Evolutionary conservation across 768 basidiomycete genomes (phyloP).

Genomic region (Lactarius hatsudake): DNA sequence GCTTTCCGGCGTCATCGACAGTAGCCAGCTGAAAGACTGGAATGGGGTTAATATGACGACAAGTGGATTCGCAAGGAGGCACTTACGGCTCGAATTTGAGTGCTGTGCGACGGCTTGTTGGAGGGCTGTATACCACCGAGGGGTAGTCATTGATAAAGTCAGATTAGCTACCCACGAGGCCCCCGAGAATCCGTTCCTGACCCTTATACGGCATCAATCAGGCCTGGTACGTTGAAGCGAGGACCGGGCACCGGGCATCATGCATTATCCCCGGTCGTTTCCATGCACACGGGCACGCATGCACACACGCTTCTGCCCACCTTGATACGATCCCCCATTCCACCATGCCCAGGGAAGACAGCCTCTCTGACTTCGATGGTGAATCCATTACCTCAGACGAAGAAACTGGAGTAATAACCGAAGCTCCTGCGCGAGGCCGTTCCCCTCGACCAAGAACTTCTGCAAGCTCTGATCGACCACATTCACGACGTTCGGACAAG

Average conservation of each 20-base stretch:
- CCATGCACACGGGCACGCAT: background rate
- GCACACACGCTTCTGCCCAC: background rate
- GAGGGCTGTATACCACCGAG: constrained; percentile 33
- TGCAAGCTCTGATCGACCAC: background rate
- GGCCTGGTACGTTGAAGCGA: background rate
- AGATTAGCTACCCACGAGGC: too few species aligned
- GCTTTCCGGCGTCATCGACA: constrained; percentile 43
- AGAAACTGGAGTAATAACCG: constrained; percentile 6
- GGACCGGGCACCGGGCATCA: background rate
- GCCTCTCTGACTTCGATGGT: constrained; percentile 10
- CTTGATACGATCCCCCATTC: background rate
- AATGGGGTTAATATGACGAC: too few species aligned
- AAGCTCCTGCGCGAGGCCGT: background rate
- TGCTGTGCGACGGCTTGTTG: constrained; percentile 31
- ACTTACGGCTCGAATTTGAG: constrained; percentile 30
- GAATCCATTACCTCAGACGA: constrained; percentile 13
- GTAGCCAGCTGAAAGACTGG: constrained; percentile 64
- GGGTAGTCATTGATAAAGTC: constrained; percentile 15
- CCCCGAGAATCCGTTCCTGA: too few species aligned
- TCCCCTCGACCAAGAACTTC: background rate
- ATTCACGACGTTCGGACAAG: background rate
- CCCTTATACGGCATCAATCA: too few species aligned
- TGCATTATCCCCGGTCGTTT: background rate
- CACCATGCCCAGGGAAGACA: constrained; percentile 20
- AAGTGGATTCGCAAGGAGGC: background rate